These are phyloP conservation scores for Primulina tabacum DNA, from an alignment of 257 asterid genomes.

Conservation along the genomic window DNA sequence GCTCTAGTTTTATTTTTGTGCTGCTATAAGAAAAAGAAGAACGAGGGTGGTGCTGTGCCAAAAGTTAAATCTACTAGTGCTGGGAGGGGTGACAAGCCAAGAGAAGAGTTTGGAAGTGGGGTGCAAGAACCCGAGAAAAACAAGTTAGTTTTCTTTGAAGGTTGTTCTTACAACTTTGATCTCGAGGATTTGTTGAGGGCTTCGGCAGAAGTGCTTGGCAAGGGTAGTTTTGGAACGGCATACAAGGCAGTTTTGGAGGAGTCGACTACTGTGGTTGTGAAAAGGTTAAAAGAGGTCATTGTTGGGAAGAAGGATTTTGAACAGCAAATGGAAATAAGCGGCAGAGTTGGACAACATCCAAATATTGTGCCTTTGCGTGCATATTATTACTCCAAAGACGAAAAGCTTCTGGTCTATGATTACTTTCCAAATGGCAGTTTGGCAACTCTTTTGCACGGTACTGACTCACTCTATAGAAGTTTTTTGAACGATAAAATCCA, in stretches of 20 bases:
- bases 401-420: constrained; percentile 84
- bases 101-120: constrained; percentile 90
- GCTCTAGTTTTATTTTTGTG: constrained; percentile 47
- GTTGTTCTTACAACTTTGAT: constrained; percentile 83
- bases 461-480: constrained; percentile 2
- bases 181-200: constrained; percentile 94
- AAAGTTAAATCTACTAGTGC: constrained; percentile 64
- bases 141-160: constrained; percentile 88
- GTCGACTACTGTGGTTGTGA: constrained; percentile 87
- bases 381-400: constrained; percentile 95
- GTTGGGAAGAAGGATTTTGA: constrained; percentile 95
- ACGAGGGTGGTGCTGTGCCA: constrained; percentile 34
- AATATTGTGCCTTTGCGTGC: constrained; percentile 78
- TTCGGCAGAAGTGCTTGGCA: constrained; percentile 89
- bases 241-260: constrained; percentile 93
- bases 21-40: constrained; percentile 49
- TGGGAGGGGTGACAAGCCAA: constrained; percentile 76
- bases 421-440: constrained; percentile 73
- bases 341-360: constrained; percentile 81
- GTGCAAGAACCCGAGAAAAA: constrained; percentile 84
- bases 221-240: constrained; percentile 93
- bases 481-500: not conserved
- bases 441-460: constrained; percentile 79
- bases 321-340: constrained; percentile 85
- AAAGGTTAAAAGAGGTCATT: constrained; percentile 79